These are phyloP conservation scores for Metarhizium robertsii DNA, from an alignment of 2,329 filamentous ascomycete species.

Conservation along the genomic window DNA sequence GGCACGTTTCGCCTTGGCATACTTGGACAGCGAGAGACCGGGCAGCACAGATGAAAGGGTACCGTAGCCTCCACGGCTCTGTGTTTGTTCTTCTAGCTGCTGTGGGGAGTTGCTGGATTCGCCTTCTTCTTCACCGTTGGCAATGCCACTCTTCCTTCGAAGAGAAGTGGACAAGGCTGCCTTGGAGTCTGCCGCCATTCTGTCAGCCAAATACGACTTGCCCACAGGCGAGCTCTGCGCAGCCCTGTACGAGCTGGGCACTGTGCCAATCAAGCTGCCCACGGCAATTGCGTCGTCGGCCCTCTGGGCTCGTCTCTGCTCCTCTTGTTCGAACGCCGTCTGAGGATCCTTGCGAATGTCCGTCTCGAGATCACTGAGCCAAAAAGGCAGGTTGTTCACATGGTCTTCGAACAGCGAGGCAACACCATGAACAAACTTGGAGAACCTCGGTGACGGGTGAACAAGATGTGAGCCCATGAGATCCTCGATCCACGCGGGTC, in stretches of 20 bases:
- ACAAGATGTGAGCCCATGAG: slow-evolving; percentile 89
- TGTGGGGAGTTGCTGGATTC: slow-evolving; percentile 22
- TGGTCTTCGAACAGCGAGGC: slow-evolving; percentile 90
- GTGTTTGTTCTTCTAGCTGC: slow-evolving; percentile 21
- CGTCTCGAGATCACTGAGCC: slow-evolving; percentile 82
- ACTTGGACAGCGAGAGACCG: slow-evolving; percentile 72
- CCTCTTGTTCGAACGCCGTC: slow-evolving; percentile 82
- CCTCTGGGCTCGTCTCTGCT: slow-evolving; percentile 69
- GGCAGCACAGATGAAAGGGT: slow-evolving; percentile 67
- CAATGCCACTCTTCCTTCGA: slow-evolving; percentile 15
- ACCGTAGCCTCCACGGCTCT: slow-evolving; percentile 32
- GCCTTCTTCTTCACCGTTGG: slow-evolving; percentile 24
- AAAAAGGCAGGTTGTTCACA: slow-evolving; percentile 93
- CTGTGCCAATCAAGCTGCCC: slow-evolving; percentile 69
- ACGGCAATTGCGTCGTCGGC: slow-evolving; percentile 85
- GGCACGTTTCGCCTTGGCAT: slow-evolving; percentile 49
- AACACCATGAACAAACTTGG: slow-evolving; percentile 92
- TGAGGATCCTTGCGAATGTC: slow-evolving; percentile 93
- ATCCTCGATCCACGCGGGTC: slow-evolving; percentile 80
- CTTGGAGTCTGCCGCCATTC: slow-evolving; percentile 37
- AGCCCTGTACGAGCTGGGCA: slow-evolving; percentile 44
- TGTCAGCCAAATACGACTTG: slow-evolving; percentile 54
- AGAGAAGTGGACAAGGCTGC: slow-evolving; percentile 21
- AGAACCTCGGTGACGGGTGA: slow-evolving; percentile 81
- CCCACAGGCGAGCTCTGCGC: slow-evolving; percentile 57